Percentiles rank a stretch among this genome's conserved stretches.
These are phyloP conservation scores for Phytophthora meadii DNA, from an alignment of 352 stramenopile genomes.

Conservation along the genomic window DNA sequence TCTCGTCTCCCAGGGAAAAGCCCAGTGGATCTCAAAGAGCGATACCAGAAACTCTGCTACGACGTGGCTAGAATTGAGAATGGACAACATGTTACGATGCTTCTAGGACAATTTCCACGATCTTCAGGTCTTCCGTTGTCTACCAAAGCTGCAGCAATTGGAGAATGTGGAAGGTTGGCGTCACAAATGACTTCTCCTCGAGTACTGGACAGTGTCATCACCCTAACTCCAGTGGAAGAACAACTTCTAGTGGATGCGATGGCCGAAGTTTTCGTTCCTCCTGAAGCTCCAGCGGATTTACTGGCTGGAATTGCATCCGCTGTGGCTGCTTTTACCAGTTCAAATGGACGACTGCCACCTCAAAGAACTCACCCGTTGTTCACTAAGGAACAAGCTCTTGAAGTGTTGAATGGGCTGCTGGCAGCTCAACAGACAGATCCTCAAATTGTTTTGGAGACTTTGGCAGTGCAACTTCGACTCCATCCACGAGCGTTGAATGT, in stretches of 20 bases:
- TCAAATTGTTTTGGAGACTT: constrained; percentile 36
- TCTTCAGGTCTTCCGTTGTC: constrained; percentile 15
- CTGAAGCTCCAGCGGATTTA: constrained; percentile 48
- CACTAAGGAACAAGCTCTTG: constrained; percentile 45
- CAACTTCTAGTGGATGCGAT: constrained; percentile 56
- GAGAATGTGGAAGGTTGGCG: constrained; percentile 13
- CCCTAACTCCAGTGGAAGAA: constrained; percentile 61
- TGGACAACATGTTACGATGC: constrained; percentile 70
- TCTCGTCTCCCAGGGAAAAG: constrained; percentile 59
- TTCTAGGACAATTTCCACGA: constrained; percentile 43
- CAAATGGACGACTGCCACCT: constrained; percentile 46
- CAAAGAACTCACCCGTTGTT: constrained; percentile 48
- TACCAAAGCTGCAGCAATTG: constrained; percentile 23
- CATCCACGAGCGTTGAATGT: constrained; percentile 34
- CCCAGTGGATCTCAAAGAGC: constrained; percentile 57
- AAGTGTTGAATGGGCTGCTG: constrained; percentile 42
- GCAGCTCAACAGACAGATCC: constrained; percentile 30
- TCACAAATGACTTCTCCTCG: constrained; percentile 27
- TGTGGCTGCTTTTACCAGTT: constrained; percentile 63
- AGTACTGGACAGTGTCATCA: constrained; percentile 61
- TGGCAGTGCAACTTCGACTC: constrained; percentile 32
- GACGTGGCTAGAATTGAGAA: constrained; percentile 77
- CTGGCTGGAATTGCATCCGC: constrained; percentile 62
- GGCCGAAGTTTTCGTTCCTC: constrained; percentile 58
- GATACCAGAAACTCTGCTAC: constrained; percentile 81